Evolutionary conservation across 108 stramenopile genomes (phyloP).

Genomic region (Cyclotella atomus): DNA sequence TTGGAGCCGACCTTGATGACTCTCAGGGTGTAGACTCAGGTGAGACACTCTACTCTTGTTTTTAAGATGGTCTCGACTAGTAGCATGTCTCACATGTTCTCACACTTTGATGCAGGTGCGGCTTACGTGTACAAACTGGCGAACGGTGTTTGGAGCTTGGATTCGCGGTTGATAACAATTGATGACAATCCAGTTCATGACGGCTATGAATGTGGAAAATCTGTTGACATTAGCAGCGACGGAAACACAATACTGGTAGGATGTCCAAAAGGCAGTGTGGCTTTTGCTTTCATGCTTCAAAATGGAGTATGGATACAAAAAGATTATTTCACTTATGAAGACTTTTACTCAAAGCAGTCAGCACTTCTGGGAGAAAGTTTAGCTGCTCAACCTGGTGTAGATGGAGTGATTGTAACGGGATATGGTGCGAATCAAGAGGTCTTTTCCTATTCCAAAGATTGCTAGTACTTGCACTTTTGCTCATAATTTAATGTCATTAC

Average conservation of each 20-base stretch:
- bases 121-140: conserved; percentile 32
- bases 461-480: conserved; percentile 8
- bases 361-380: conserved; percentile 25
- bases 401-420: background rate
- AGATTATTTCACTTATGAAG: conserved; percentile 13
- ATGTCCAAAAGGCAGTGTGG: conserved; percentile 29
- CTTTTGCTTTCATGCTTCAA: conserved; percentile 18
- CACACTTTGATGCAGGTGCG: too few relatives aligned
- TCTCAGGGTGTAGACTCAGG: conserved; percentile 28
- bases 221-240: conserved; percentile 32
- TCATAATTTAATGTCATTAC: background rate
- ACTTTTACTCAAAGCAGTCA: conserved; percentile 1
- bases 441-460: conserved; percentile 35
- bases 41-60: background rate
- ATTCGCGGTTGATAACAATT: conserved; percentile 24
- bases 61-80: too few relatives aligned
- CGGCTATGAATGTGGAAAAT: conserved; percentile 21
- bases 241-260: conserved; percentile 35
- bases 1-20: conserved; percentile 38
- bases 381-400: conserved; percentile 15
- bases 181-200: conserved; percentile 13
- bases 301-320: conserved; percentile 31
- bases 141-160: conserved; percentile 36
- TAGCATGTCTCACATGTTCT: too few relatives aligned
- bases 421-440: conserved; percentile 23